phyloP scores from a whole-genome alignment of 2,329 filamentous ascomycete species.

The Whalleya microplaca region DNA sequence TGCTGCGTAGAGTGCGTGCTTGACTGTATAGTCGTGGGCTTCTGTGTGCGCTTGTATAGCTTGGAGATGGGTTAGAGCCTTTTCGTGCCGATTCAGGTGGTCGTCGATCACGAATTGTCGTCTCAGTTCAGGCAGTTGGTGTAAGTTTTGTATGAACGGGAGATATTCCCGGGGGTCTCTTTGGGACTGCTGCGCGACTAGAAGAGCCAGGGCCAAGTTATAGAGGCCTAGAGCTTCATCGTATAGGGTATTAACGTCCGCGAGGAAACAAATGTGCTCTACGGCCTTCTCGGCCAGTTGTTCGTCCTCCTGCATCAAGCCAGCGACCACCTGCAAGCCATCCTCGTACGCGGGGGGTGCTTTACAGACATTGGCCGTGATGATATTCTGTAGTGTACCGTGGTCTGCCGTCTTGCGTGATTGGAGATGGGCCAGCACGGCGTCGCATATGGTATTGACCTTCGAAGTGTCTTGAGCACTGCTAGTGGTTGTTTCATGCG shows the following conservation, averaged over 20 bases:
- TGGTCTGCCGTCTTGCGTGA: conserved; percentile 62
- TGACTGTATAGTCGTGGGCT: conserved; percentile 74
- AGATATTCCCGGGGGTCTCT: conserved; percentile 95
- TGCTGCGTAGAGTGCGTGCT: conserved; percentile 77
- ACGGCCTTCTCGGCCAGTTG: conserved; percentile 84
- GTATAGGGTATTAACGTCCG: conserved; percentile 90
- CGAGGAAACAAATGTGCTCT: conserved; percentile 96
- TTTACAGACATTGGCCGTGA: conserved; percentile 95
- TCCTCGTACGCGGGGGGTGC: conserved; percentile 86
- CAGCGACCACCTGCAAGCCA: conserved; percentile 77
- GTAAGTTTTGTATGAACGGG: conserved; percentile 87
- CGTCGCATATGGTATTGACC: conserved; percentile 86
- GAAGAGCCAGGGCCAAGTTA: conserved; percentile 83
- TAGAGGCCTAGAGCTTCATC: conserved; percentile 90
- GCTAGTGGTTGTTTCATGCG: conserved; percentile 5
- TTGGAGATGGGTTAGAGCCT: conserved; percentile 79
- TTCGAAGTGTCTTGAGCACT: conserved; percentile 54
- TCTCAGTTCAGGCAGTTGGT: conserved; percentile 71
- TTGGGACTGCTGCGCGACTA: conserved; percentile 94
- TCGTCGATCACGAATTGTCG: conserved; percentile 87
- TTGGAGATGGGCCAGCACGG: conserved; percentile 71
- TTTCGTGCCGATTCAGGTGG: conserved; percentile 74
- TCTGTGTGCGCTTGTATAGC: conserved; percentile 76
- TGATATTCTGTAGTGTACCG: conserved; percentile 75
- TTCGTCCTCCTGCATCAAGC: conserved; percentile 69